Conservation (phyloP, 2,329 filamentous ascomycete species). For the Verticillium dahliae region DNA sequence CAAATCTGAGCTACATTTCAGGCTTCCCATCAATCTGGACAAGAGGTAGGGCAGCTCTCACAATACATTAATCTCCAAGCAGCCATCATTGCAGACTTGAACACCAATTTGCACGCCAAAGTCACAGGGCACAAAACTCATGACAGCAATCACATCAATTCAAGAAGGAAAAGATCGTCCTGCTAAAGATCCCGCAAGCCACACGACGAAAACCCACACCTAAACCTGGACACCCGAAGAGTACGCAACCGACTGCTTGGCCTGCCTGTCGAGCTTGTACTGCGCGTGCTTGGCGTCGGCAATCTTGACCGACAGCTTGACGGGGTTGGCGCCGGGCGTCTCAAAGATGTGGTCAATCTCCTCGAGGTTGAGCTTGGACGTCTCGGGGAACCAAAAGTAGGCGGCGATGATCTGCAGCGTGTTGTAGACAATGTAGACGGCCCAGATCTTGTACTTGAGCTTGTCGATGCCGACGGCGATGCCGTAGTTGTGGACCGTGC, state of each 20-base stretch:
- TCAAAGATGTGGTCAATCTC: slow-evolving; percentile 52
- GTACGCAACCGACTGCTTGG: neutral
- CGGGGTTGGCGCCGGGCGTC: slow-evolving; percentile 6
- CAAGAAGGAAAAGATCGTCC: too few relatives aligned
- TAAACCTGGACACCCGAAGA: neutral
- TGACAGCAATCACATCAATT: neutral
- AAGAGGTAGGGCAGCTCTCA: too few relatives aligned
- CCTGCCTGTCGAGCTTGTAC: slow-evolving; percentile 2
- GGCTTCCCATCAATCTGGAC: too few relatives aligned
- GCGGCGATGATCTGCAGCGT: slow-evolving; percentile 34
- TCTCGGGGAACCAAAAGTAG: slow-evolving; percentile 48
- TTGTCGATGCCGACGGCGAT: slow-evolving; percentile 38
- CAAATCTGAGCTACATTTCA: too few relatives aligned
- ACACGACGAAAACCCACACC: neutral
- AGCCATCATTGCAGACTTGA: too few relatives aligned
- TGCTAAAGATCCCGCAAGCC: too few relatives aligned
- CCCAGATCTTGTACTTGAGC: slow-evolving; percentile 43
- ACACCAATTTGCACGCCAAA: too few relatives aligned
- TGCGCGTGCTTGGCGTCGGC: slow-evolving; percentile 8
- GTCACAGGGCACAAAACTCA: neutral
- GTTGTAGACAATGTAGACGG: slow-evolving; percentile 44
- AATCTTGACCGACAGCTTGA: slow-evolving; percentile 11
- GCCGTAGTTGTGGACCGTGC: slow-evolving; percentile 36
- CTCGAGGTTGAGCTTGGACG: slow-evolving; percentile 40
- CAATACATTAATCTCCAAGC: too few relatives aligned